A percentile compares a stretch with the other conserved stretches of the same genome.
Conservation (phyloP, 2,329 filamentous ascomycete species). For the Aschersonia sp. region DNA sequence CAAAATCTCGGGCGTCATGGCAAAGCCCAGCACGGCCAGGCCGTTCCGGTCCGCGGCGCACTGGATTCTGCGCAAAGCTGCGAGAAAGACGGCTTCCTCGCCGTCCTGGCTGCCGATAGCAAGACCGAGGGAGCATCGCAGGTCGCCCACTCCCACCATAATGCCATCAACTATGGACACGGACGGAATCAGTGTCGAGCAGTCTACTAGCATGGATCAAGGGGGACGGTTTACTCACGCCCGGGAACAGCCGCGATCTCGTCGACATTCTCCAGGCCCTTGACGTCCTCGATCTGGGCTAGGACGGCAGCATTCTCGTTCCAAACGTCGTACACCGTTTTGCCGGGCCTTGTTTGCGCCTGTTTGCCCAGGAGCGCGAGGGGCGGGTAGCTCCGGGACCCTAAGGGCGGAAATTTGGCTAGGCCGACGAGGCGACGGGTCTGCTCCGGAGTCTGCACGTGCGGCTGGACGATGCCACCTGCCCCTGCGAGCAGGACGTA, state of each 20-base stretch:
- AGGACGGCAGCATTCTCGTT: background rate
- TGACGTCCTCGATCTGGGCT: background rate
- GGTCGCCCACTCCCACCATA: background rate
- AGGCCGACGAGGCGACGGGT: background rate
- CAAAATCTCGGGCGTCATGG: background rate
- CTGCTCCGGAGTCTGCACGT: background rate
- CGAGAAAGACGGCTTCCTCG: background rate
- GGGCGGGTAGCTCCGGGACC: background rate
- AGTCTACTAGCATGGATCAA: background rate
- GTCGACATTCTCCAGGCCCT: background rate
- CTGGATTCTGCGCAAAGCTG: background rate
- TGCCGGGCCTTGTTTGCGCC: background rate
- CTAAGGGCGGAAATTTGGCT: background rate
- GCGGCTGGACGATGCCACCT: background rate
- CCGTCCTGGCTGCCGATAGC: background rate
- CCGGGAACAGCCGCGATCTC: background rate
- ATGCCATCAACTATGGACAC: background rate
- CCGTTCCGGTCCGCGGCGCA: background rate
- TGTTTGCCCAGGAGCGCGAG: background rate
- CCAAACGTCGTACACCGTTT: background rate
- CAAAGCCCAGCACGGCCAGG: background rate
- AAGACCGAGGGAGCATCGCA: slow-evolving; percentile 1
- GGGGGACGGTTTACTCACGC: background rate
- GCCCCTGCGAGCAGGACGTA: background rate
- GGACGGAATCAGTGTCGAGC: background rate